A percentile compares a stretch with the other conserved stretches of the same genome.
phyloP scores from a whole-genome alignment of 2,329 filamentous ascomycete species.

The Nothophaeocryptopus gaeumannii region DNA sequence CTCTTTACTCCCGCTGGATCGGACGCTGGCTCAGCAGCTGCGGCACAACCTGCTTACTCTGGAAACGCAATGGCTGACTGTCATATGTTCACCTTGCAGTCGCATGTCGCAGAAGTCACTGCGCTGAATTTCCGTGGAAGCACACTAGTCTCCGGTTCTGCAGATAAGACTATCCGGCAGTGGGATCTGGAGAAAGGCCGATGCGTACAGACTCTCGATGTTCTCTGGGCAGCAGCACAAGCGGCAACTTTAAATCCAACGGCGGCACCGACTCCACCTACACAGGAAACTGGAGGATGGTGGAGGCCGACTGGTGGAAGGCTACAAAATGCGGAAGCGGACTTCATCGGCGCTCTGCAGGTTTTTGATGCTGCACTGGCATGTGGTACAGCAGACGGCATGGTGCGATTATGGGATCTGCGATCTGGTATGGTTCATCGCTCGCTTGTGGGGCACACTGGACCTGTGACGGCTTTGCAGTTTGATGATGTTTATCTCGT shows the following conservation, averaged over 20 bases:
- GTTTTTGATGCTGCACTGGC: constrained; percentile 94
- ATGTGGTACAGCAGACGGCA: constrained; percentile 93
- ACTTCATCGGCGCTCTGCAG: constrained; percentile 92
- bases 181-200: constrained; percentile 98
- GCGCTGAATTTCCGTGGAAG: constrained; percentile 87
- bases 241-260: constrained; percentile 56
- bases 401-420: constrained; percentile 96
- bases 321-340: constrained; percentile 64
- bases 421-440: constrained; percentile 95
- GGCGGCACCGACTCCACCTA: constrained; percentile 14
- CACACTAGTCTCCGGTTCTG: constrained; percentile 88
- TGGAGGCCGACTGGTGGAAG: constrained; percentile 69
- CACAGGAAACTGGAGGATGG: constrained; percentile 34
- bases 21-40: constrained; percentile 16
- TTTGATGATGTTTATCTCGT: constrained; percentile 96
- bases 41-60: constrained; percentile 55
- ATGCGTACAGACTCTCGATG: constrained; percentile 94
- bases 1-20: constrained; percentile 30
- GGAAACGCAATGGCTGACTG: constrained; percentile 83
- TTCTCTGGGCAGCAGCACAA: constrained; percentile 96
- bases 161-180: constrained; percentile 94
- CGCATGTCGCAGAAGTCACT: constrained; percentile 91
- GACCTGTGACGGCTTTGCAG: constrained; percentile 87
- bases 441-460: constrained; percentile 92
- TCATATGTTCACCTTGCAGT: constrained; percentile 79